Evolutionary conservation across 2,329 filamentous ascomycete species (phyloP).

Genomic region (Xylaria sp.): DNA sequence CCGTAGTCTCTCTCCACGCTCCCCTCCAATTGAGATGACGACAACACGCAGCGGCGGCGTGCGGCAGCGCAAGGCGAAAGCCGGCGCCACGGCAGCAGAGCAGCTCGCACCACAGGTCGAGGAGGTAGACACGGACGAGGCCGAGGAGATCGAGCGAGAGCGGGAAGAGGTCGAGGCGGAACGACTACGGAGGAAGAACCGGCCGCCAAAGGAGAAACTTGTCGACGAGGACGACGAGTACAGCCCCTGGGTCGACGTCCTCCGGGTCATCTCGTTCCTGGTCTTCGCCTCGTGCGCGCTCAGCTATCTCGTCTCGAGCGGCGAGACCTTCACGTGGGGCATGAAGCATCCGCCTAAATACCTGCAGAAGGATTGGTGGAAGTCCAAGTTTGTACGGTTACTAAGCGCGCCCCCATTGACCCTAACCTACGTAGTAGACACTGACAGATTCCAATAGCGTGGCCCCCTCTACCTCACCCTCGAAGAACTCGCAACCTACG

Average conservation of each 20-base stretch:
- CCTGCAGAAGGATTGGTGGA: conserved; percentile 67
- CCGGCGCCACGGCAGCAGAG: conserved; percentile 39
- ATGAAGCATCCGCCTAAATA: conserved; percentile 70
- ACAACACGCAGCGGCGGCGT: conserved; percentile 48
- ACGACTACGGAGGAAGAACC: conserved; percentile 43
- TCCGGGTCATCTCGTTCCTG: conserved; percentile 75
- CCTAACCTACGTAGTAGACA: no score
- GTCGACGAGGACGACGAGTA: conserved; percentile 71
- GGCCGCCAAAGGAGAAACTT: conserved; percentile 48
- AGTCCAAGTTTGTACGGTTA: conserved; percentile 68
- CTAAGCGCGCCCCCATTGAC: not conserved
- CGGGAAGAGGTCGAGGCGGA: conserved; percentile 35
- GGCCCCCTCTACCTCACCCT: conserved; percentile 78
- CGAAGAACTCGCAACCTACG: conserved; percentile 75
- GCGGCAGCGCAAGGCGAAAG: conserved; percentile 57
- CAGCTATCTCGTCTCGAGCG: conserved; percentile 79
- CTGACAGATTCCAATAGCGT: conserved; percentile 54
- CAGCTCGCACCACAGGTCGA: conserved; percentile 36
- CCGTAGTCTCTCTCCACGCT: no score
- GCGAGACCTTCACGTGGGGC: conserved; percentile 76
- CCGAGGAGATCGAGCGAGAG: conserved; percentile 44
- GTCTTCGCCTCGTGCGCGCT: conserved; percentile 72
- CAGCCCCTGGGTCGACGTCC: conserved; percentile 68
- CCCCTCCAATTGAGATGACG: conserved; percentile 29
- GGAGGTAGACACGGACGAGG: conserved; percentile 48